Evolutionary conservation across 345 rosid species (phyloP).

Genomic region (Adansonia digitata): DNA sequence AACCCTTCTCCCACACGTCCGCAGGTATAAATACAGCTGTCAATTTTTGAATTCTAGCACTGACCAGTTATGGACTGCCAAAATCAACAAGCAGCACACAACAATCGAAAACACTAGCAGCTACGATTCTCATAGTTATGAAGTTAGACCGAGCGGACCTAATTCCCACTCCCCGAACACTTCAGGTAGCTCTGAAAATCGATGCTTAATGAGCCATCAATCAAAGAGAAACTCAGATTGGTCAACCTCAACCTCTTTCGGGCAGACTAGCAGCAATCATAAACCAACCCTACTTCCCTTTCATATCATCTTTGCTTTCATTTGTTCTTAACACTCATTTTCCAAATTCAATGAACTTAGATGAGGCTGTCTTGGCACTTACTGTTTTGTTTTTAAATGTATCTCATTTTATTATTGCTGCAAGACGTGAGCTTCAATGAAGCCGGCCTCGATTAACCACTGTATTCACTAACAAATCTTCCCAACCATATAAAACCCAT

Average conservation of each 20-base stretch:
- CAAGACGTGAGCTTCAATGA: not conserved
- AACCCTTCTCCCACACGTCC: too few species aligned
- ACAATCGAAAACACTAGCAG: not conserved
- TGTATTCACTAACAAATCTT: not conserved
- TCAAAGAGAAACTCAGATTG: not conserved
- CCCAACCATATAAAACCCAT: not conserved
- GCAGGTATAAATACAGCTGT: too few species aligned
- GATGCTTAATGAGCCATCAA: not conserved
- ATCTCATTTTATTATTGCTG: not conserved
- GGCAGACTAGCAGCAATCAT: not conserved
- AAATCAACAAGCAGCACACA: not conserved
- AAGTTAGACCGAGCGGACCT: not conserved
- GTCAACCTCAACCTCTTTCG: not conserved
- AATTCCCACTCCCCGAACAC: not conserved
- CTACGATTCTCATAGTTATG: not conserved
- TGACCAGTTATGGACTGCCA: too few species aligned
- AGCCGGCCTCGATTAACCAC: not conserved
- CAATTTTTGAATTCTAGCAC: too few species aligned
- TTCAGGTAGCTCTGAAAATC: not conserved
- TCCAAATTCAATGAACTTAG: not conserved
- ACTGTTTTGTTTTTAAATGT: too few species aligned
- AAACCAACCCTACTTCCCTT: too few species aligned
- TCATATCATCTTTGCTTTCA: not conserved
- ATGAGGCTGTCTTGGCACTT: not conserved
- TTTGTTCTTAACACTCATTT: not conserved